Evolutionary conservation across 352 stramenopile genomes (phyloP).

Genomic region (Ochromonadaceae sp.): DNA sequence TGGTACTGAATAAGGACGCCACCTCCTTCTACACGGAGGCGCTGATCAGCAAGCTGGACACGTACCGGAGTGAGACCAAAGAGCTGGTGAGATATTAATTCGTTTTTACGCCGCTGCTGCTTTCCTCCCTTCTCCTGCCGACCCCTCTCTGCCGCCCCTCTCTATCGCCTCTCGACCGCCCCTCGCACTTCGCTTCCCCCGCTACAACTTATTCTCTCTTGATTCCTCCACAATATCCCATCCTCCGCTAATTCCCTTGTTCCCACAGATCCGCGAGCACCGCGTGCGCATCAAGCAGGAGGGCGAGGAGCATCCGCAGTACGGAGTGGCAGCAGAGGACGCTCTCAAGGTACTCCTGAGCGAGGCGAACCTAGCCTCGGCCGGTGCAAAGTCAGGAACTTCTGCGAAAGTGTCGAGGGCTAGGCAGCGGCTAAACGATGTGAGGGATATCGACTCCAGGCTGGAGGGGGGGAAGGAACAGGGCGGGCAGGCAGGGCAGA

Average conservation of each 20-base stretch:
- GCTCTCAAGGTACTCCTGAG: neutral
- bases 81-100: slow-evolving; percentile 4
- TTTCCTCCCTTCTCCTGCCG: too few relatives aligned
- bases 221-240: too few relatives aligned
- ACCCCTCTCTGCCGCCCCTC: too few relatives aligned
- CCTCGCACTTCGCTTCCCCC: neutral
- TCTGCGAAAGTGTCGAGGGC: neutral
- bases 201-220: neutral
- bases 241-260: too few relatives aligned
- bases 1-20: neutral
- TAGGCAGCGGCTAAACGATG: neutral
- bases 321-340: neutral
- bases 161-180: neutral
- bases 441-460: neutral
- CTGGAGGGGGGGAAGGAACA: too few relatives aligned
- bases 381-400: too few relatives aligned
- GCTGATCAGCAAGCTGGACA: neutral
- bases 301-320: slow-evolving; percentile 1
- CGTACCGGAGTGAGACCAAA: neutral
- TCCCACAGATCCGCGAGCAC: neutral
- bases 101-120: too few relatives aligned
- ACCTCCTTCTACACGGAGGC: neutral
- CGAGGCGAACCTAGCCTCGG: neutral
- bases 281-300: neutral
- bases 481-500: neutral